These are phyloP conservation scores for Inga leiocalycina DNA, from an alignment of 306 rosid genomes.

Conservation along the genomic window DNA sequence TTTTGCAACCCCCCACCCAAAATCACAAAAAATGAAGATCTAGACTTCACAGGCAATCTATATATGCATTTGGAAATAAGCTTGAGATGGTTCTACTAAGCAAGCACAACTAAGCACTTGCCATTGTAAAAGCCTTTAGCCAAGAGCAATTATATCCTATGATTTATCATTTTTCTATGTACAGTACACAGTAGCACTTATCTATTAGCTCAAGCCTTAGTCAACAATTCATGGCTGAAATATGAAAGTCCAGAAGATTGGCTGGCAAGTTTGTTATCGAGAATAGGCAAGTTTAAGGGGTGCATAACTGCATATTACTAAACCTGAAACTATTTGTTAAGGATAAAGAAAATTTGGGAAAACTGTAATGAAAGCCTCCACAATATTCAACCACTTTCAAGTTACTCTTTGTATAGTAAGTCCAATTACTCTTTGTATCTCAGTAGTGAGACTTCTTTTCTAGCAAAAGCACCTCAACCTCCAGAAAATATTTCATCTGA, in stretches of 20 bases:
- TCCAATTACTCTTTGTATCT: conserved; percentile 14
- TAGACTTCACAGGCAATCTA: not conserved
- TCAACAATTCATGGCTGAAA: conserved; percentile 1
- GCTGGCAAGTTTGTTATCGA: not conserved
- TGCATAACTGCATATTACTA: not conserved
- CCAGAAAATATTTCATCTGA: conserved; percentile 16
- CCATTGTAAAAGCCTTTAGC: not conserved
- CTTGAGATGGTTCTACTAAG: not conserved
- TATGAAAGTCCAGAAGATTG: not conserved
- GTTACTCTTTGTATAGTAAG: conserved; percentile 5
- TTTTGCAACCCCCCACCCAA: no score
- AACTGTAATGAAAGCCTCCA: not conserved
- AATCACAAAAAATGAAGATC: not conserved
- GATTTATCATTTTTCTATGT: not conserved
- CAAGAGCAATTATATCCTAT: not conserved
- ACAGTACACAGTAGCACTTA: not conserved
- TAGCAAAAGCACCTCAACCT: not conserved
- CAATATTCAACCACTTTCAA: not conserved
- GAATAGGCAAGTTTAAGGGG: not conserved
- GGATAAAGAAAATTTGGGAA: not conserved
- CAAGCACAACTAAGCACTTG: not conserved
- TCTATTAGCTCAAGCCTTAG: not conserved
- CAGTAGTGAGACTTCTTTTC: not conserved
- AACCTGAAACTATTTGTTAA: conserved; percentile 6
- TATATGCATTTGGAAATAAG: not conserved